These are phyloP conservation scores for Phytophthora agathidicida DNA, from an alignment of 352 stramenopile genomes.

Conservation along the genomic window DNA sequence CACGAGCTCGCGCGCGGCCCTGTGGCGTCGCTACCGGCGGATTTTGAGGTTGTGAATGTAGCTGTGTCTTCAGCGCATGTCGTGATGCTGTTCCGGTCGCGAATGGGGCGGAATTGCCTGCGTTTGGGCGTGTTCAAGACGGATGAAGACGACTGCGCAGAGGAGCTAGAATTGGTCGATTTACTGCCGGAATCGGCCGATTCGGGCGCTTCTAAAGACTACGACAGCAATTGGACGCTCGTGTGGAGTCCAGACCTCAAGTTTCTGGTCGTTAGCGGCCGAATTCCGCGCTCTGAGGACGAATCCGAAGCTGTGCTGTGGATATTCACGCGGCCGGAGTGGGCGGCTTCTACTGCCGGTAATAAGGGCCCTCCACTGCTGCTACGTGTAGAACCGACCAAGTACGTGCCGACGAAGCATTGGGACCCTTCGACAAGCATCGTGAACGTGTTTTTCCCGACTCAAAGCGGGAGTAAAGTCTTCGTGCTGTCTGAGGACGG, in stretches of 20 bases:
- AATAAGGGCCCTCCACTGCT: conserved; percentile 24
- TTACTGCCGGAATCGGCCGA: conserved; percentile 12
- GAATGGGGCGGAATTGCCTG: conserved; percentile 24
- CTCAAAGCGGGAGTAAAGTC: conserved; percentile 37
- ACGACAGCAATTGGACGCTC: conserved; percentile 31
- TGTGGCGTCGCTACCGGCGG: background rate
- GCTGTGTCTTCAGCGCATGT: conserved; percentile 28
- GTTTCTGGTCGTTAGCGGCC: conserved; percentile 55
- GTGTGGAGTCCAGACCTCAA: conserved; percentile 62
- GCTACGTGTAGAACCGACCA: conserved; percentile 35
- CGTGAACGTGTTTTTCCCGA: conserved; percentile 48
- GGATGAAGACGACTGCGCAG: background rate
- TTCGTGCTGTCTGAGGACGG: conserved; percentile 51
- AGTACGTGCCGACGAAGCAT: conserved; percentile 46
- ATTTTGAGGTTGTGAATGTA: conserved; percentile 17
- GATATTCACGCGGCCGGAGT: conserved; percentile 48
- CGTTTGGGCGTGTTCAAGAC: conserved; percentile 44
- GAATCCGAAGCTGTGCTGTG: conserved; percentile 40
- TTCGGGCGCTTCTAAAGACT: background rate
- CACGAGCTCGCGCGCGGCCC: conserved; percentile 36
- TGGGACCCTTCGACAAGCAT: conserved; percentile 47
- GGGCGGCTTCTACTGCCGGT: conserved; percentile 34
- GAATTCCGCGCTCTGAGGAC: conserved; percentile 18
- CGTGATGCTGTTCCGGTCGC: conserved; percentile 42
- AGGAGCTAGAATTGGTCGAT: conserved; percentile 24